Conservation (phyloP, 2,329 filamentous ascomycete species). For the Microsporum ferrugineum region DNA sequence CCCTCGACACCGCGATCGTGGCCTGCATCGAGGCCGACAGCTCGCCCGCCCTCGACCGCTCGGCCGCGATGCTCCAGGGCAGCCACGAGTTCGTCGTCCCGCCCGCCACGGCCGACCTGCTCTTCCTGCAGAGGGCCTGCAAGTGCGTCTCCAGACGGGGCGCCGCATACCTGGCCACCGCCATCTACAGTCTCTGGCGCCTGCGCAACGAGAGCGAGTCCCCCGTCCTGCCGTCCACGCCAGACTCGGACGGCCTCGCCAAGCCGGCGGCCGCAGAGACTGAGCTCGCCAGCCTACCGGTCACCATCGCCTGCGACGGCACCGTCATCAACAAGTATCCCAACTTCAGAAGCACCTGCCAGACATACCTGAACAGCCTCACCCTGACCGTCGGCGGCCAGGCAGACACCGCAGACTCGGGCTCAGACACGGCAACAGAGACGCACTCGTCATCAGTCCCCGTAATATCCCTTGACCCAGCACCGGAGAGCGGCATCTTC, state of each 20-base stretch:
- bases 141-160: constrained; percentile 48
- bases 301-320: constrained; percentile 42
- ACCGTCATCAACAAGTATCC: constrained; percentile 44
- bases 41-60: constrained; percentile 27
- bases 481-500: constrained; percentile 35
- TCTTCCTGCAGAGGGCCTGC: constrained; percentile 44
- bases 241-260: constrained; percentile 15
- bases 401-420: constrained; percentile 16
- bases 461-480: constrained; percentile 31
- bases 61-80: constrained; percentile 39
- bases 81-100: constrained; percentile 39
- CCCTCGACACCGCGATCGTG: constrained; percentile 48
- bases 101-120: constrained; percentile 40
- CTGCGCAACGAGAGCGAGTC: constrained; percentile 41
- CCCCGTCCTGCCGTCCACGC: constrained; percentile 11
- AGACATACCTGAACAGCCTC: constrained; percentile 34
- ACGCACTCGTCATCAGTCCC: constrained; percentile 12
- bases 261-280: neutral
- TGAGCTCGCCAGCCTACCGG: constrained; percentile 16
- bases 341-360: constrained; percentile 35
- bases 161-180: constrained; percentile 51
- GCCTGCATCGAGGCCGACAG: constrained; percentile 45
- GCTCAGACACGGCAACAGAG: neutral
- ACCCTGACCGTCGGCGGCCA: constrained; percentile 26
- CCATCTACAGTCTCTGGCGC: constrained; percentile 51